phyloP scores from a whole-genome alignment of 2,329 filamentous ascomycete genomes.

The Penicillium hesseltinei region DNA sequence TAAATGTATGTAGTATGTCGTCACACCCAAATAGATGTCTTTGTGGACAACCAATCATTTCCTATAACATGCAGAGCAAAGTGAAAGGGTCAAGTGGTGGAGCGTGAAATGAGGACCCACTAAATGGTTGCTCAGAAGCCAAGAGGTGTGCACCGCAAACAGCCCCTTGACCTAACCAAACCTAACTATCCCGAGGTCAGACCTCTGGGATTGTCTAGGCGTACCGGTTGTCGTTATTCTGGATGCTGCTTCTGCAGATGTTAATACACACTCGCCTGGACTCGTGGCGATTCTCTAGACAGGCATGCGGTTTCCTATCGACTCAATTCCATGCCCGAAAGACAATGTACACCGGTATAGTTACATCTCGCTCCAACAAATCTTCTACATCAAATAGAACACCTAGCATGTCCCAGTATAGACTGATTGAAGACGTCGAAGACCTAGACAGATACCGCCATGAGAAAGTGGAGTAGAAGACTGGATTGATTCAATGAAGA shows the following conservation, averaged over 20 bases:
- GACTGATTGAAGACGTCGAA: conserved; percentile 9
- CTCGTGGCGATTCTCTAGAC: background rate
- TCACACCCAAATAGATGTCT: background rate
- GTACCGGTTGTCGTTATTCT: background rate
- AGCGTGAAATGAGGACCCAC: background rate
- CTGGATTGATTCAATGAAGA: conserved; percentile 19
- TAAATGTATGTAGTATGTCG: background rate
- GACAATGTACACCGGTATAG: background rate
- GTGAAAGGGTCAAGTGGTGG: background rate
- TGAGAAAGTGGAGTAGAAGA: conserved; percentile 19
- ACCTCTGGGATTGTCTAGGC: background rate
- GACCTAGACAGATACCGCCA: conserved; percentile 12
- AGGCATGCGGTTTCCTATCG: background rate
- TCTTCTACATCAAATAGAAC: background rate
- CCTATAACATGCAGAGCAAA: background rate
- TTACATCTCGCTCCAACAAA: background rate
- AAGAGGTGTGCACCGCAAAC: background rate
- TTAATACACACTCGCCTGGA: too few relatives aligned
- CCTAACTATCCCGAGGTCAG: background rate
- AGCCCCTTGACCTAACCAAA: background rate
- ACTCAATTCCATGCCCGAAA: background rate
- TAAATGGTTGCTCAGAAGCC: background rate
- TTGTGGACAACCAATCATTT: background rate
- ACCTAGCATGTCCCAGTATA: conserved; percentile 4
- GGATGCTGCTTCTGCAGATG: background rate